These are phyloP conservation scores for Fonsecaea monophora DNA, from an alignment of 2,329 filamentous ascomycete genomes.

Conservation along the genomic window DNA sequence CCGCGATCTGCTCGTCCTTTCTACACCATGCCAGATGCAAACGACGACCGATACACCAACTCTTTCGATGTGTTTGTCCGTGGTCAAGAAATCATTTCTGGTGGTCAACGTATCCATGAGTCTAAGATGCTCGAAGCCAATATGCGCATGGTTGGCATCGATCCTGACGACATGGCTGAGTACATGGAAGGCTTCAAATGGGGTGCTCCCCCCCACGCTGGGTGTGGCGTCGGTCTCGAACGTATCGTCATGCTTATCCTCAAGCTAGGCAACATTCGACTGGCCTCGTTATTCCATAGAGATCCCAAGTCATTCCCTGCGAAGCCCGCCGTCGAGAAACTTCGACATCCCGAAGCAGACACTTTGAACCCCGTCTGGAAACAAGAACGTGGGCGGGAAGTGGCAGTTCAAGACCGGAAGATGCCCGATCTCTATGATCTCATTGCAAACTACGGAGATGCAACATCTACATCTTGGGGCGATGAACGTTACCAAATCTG, in stretches of 20 bases:
- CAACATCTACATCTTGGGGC: conserved; percentile 91
- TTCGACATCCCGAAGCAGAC: conserved; percentile 88
- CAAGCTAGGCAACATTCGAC: conserved; percentile 84
- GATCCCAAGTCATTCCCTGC: conserved; percentile 86
- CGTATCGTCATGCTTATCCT: conserved; percentile 86
- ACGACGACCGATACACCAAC: conserved; percentile 77
- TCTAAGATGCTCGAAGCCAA: conserved; percentile 74
- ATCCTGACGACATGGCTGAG: conserved; percentile 83
- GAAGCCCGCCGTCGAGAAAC: conserved; percentile 64
- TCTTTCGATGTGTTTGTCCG: conserved; percentile 95
- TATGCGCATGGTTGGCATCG: conserved; percentile 77
- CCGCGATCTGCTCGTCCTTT: conserved; percentile 83
- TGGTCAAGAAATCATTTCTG: conserved; percentile 89
- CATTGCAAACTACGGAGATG: conserved; percentile 94
- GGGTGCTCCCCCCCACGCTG: conserved; percentile 86
- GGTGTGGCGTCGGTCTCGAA: conserved; percentile 88
- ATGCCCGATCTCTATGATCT: conserved; percentile 81
- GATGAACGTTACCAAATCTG: conserved; percentile 88
- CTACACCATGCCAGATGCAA: conserved; percentile 84
- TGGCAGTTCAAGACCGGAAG: conserved; percentile 54
- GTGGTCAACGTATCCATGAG: conserved; percentile 91
- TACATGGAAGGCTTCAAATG: conserved; percentile 89
- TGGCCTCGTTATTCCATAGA: conserved; percentile 84
- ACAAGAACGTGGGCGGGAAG: conserved; percentile 54
- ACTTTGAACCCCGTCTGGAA: conserved; percentile 73